phyloP scores from a whole-genome alignment of 2,329 filamentous ascomycete genomes.

The Intubia oerlemansii region DNA sequence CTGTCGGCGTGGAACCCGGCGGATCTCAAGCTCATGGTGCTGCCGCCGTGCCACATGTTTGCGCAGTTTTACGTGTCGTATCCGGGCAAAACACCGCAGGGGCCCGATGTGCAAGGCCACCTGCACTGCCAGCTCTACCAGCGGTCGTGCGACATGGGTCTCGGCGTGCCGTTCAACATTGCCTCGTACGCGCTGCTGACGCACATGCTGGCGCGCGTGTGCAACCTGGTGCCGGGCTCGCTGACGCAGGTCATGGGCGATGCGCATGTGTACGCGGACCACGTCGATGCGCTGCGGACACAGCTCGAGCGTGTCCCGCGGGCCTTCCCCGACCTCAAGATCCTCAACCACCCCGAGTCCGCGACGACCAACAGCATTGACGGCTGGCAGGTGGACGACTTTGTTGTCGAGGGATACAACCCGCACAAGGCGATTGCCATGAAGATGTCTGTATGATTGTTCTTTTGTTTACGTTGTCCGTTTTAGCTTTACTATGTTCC shows the following conservation, averaged over 20 bases:
- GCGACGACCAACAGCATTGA: constrained; percentile 53
- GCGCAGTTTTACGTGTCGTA: constrained; percentile 87
- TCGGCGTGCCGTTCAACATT: constrained; percentile 96
- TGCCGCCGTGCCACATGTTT: constrained; percentile 95
- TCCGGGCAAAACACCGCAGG: constrained; percentile 20
- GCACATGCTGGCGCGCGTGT: constrained; percentile 83
- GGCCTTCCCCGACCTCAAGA: constrained; percentile 59
- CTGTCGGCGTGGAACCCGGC: constrained; percentile 85
- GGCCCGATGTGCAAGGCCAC: constrained; percentile 30
- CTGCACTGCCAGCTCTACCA: constrained; percentile 86
- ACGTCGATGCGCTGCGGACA: constrained; percentile 64
- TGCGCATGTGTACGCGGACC: constrained; percentile 89
- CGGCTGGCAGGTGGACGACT: constrained; percentile 75
- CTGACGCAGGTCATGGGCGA: constrained; percentile 95
- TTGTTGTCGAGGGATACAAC: constrained; percentile 70
- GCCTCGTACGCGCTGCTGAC: constrained; percentile 84
- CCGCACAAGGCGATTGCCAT: constrained; percentile 85
- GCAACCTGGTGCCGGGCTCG: constrained; percentile 63
- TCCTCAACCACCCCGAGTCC: constrained; percentile 26
- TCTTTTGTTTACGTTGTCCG: neutral
- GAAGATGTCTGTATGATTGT: constrained; percentile 78
- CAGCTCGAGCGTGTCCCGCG: constrained; percentile 66
- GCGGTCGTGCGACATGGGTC: constrained; percentile 86
- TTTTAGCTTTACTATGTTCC: neutral
- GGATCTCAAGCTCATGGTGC: constrained; percentile 69